Evolutionary conservation across 208 protist genomes (phyloP).

Genomic region (Acanthamoeba royreba): DNA sequence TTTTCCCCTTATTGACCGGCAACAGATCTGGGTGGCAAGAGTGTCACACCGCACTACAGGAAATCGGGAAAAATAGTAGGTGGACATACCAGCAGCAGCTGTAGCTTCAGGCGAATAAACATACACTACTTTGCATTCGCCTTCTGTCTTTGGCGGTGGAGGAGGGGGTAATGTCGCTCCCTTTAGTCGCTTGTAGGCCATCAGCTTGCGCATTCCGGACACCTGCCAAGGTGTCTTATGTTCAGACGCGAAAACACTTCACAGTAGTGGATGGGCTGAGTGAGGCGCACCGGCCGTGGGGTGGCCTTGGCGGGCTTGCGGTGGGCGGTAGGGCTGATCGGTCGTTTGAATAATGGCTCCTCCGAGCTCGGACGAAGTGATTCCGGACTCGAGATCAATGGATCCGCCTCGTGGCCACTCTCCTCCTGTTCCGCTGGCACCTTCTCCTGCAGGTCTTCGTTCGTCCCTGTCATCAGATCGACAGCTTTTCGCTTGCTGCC

Average conservation of each 20-base stretch:
- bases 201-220: not conserved
- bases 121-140: not conserved
- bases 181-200: not conserved
- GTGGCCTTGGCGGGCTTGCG: no score
- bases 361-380: not conserved
- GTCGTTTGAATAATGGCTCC: not conserved
- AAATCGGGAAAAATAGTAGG: not conserved
- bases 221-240: not conserved
- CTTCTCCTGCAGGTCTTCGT: no score
- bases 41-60: not conserved
- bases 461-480: no score
- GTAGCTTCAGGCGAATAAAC: not conserved
- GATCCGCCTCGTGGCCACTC: no score
- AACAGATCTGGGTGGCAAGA: not conserved
- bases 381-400: not conserved
- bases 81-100: not conserved
- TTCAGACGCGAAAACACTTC: no score
- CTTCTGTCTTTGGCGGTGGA: not conserved
- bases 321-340: not conserved
- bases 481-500: no score
- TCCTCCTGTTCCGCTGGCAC: no score
- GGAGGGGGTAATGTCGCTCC: not conserved
- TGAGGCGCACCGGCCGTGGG: no score
- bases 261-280: not conserved
- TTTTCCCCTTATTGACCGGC: not conserved